A percentile compares a stretch with the other conserved stretches of the same genome.
These are phyloP conservation scores for Pseudocercospora pini-densiflorae DNA, from an alignment of 2,329 filamentous ascomycete species.

Conservation along the genomic window DNA sequence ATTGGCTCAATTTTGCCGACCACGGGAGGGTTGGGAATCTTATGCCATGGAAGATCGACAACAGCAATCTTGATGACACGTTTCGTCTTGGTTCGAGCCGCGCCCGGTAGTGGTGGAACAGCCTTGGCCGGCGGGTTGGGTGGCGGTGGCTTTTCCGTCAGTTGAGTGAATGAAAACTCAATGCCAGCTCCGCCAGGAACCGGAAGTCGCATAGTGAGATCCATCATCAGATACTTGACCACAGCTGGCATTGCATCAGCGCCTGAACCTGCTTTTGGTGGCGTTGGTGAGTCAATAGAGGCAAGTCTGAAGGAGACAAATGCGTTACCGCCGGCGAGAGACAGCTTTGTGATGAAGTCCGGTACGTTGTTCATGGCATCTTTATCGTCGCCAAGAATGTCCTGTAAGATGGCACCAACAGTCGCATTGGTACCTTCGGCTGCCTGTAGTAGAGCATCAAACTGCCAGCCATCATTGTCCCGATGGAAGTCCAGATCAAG, in stretches of 20 bases:
- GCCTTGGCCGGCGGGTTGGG: not conserved
- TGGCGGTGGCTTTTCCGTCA: constrained; percentile 7
- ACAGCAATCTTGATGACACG: constrained; percentile 8
- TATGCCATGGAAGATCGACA: constrained; percentile 10
- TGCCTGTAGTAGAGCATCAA: not conserved
- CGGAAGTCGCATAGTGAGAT: constrained; percentile 10
- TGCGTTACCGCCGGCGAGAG: not conserved
- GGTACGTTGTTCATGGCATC: constrained; percentile 6
- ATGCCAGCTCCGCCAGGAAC: constrained; percentile 9
- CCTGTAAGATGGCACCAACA: not conserved
- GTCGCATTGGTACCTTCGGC: not conserved
- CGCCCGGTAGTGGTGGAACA: not conserved
- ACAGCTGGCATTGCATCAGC: not conserved
- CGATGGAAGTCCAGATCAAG: not conserved
- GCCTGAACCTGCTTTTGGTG: not conserved
- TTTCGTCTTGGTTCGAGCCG: constrained; percentile 5
- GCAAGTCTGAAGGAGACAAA: not conserved
- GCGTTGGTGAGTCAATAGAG: not conserved
- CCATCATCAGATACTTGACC: constrained; percentile 3
- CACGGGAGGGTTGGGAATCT: constrained; percentile 14
- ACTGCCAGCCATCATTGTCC: not conserved
- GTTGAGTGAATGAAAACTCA: constrained; percentile 9
- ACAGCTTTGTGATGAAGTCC: not conserved
- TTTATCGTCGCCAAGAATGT: not conserved
- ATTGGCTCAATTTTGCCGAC: constrained; percentile 10